Evolutionary conservation across 2,329 filamentous ascomycete genomes (phyloP), one percentile per base, ranked within the genome.

Genomic region (Diplodia corticola): DNA sequence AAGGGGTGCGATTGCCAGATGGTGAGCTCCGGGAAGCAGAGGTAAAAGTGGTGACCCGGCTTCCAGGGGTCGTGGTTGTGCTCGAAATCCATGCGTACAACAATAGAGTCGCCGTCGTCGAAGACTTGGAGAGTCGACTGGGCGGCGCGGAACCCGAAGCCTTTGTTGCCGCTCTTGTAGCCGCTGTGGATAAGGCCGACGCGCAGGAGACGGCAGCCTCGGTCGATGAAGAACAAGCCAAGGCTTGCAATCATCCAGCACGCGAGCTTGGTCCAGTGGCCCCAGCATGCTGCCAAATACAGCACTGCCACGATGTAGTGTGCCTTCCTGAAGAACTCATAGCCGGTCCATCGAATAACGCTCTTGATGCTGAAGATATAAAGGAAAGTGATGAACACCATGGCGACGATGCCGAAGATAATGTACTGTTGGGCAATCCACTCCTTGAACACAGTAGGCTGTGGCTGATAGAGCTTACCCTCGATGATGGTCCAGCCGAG

Each of bases 1-100:
- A 91, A 90, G 0, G 89, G 89, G 71, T 92, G 89, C 0, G 87
- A 87, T 75, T 92, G 89, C 88, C 88, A 91, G 70, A 91, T 83
- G 70, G 83, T 88, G 35, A 86, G 80, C 68, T 88, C 84, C 0
- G 87, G 81, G 71, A 92, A 91, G 74, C 85, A 89, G 17, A 91
- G 79, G 71, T 87, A 91, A 74, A 90, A 91, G 72, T 92, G 90
- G 75, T 91, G 87, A 10, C 90, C 89, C 13, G 89, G 79, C 13
- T 81, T 78, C 89, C 89, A 92, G 0, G 84, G 74, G 30, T 83
- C 81, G 61, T 89, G 87, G 1, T 81, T 77, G 69, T 90, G 86
- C 1, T 84, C 77, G 67, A 91, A 87, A 64, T 92, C 88, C 4
- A 93, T 77, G 1, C 89, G 83, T 1, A 92, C 78, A 0, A 91